Conservation (phyloP, 1,139 yeast species). For the Candida buenavistaensis region DNA sequence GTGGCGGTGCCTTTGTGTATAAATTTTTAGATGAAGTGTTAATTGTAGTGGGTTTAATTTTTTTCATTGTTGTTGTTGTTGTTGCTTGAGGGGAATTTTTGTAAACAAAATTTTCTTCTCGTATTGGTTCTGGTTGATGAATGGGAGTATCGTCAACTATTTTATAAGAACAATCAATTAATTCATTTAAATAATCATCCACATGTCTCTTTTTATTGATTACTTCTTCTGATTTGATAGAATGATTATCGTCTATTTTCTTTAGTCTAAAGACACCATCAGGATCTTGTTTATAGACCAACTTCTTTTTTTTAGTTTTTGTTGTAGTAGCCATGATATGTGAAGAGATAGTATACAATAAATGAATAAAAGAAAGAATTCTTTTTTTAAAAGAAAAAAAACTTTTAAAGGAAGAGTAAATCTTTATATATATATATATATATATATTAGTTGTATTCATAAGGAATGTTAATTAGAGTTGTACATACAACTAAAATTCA, state of each 20-base stretch:
- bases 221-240: constrained; percentile 8
- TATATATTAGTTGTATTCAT: no score
- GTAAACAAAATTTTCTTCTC: constrained; percentile 2
- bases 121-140: constrained; percentile 4
- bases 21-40: constrained; percentile 10
- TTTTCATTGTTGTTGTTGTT: constrained; percentile 6
- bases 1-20: constrained; percentile 3
- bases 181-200: constrained; percentile 32
- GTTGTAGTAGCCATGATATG: constrained; percentile 16
- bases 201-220: constrained; percentile 19
- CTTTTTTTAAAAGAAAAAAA: no score
- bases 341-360: no score
- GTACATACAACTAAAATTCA: no score
- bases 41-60: constrained; percentile 9
- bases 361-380: no score
- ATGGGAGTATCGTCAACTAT: constrained; percentile 15
- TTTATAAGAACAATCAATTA: constrained; percentile 28
- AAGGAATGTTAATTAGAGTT: no score
- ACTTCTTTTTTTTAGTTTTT: constrained; percentile 21
- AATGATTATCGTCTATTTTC: constrained; percentile 23
- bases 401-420: no score
- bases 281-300: constrained; percentile 41
- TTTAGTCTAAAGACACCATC: constrained; percentile 46
- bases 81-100: not conserved
- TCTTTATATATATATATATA: no score